Percentiles rank a stretch among this genome's conserved stretches.
Evolutionary conservation across 2,329 filamentous ascomycete genomes (phyloP).

Genomic region (Aspergillus puulaauensis): DNA sequence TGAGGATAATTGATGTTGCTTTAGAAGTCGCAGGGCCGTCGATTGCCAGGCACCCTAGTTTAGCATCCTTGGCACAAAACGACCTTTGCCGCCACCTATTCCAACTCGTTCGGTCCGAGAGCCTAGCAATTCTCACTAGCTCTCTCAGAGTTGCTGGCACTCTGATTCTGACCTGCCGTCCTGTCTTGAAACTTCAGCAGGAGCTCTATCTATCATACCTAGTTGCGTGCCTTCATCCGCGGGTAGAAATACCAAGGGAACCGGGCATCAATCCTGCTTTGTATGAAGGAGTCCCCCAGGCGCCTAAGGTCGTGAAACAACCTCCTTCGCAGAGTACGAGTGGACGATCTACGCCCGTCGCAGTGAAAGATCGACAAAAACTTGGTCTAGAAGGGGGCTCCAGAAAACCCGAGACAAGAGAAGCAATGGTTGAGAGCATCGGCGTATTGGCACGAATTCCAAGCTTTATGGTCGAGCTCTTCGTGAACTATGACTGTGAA

Average conservation of each 20-base stretch:
- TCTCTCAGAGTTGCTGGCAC: constrained; percentile 90
- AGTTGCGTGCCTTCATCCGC: constrained; percentile 87
- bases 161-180: constrained; percentile 82
- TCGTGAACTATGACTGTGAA: constrained; percentile 97
- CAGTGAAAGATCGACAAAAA: constrained; percentile 87
- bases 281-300: constrained; percentile 89
- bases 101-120: constrained; percentile 93
- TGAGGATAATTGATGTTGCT: constrained; percentile 95
- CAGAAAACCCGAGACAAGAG: constrained; percentile 88
- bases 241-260: constrained; percentile 91
- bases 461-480: constrained; percentile 90
- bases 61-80: constrained; percentile 87
- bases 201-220: constrained; percentile 94
- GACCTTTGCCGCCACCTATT: constrained; percentile 92
- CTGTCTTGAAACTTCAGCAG: constrained; percentile 90
- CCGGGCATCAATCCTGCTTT: constrained; percentile 85
- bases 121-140: constrained; percentile 91
- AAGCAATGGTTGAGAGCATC: constrained; percentile 97
- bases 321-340: constrained; percentile 72
- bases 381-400: constrained; percentile 88
- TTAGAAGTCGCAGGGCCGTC: constrained; percentile 94
- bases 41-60: constrained; percentile 85
- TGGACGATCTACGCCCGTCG: constrained; percentile 84
- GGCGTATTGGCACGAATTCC: constrained; percentile 90
- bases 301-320: constrained; percentile 82